Evolutionary conservation across 2,329 filamentous ascomycete species (phyloP).

Genomic region (Phialemonium atrogriseum): DNA sequence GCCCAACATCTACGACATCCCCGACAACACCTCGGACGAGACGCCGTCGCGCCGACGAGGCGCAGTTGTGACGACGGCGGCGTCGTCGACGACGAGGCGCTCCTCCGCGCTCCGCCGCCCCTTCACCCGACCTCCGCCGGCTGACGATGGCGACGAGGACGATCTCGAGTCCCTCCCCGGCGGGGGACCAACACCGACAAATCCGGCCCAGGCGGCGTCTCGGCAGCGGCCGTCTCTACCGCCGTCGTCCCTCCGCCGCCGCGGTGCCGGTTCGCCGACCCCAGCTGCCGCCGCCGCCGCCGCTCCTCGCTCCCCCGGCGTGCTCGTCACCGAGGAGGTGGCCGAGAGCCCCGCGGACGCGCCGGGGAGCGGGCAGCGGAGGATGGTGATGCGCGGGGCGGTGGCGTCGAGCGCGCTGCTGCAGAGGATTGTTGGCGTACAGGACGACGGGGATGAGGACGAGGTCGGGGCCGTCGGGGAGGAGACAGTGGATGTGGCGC

Average conservation of each 20-base stretch:
- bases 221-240: constrained; percentile 1
- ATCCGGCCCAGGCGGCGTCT: too few relatives aligned
- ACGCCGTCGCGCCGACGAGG: constrained; percentile 1
- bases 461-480: constrained; percentile 7
- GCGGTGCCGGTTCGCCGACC: too few relatives aligned
- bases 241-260: too few relatives aligned
- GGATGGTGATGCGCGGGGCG: constrained; percentile 26
- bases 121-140: neutral
- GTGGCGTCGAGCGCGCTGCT: constrained; percentile 27
- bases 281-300: too few relatives aligned
- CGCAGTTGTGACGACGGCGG: constrained; percentile 3
- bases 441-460: constrained; percentile 18
- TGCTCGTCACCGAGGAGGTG: constrained; percentile 30
- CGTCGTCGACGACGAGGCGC: constrained; percentile 2
- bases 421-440: constrained; percentile 24
- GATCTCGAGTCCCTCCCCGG: constrained; percentile 9
- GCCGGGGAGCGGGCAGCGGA: constrained; percentile 46
- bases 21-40: constrained; percentile 11
- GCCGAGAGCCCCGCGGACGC: constrained; percentile 45
- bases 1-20: constrained; percentile 8
- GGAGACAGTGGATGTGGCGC: constrained; percentile 3
- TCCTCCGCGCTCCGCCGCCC: neutral
- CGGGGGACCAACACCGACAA: too few relatives aligned
- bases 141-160: constrained; percentile 5
- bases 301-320: neutral